These are phyloP conservation scores for Iberis pinnata DNA, from an alignment of 345 rosid genomes.

Conservation along the genomic window DNA sequence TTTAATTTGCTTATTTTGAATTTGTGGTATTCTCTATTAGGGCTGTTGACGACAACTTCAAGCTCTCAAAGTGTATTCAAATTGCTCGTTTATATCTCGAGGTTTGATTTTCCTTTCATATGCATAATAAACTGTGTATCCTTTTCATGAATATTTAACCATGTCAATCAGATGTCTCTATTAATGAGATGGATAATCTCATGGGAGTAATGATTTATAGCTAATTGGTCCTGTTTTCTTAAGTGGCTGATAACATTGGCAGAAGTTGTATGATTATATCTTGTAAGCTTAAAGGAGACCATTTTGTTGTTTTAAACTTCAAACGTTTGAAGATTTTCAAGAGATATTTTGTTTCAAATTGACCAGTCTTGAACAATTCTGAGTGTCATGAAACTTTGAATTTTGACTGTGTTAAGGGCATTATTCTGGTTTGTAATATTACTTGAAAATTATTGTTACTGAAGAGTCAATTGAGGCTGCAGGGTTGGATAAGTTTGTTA, in stretches of 20 bases:
- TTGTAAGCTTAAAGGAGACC: neutral
- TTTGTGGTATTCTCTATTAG: constrained; percentile 36
- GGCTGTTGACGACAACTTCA: constrained; percentile 78
- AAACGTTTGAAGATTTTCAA: neutral
- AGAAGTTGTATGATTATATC: neutral
- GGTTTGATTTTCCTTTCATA: constrained; percentile 40
- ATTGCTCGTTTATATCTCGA: constrained; percentile 93
- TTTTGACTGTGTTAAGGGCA: neutral
- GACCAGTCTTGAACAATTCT: too few relatives aligned
- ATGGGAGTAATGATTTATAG: neutral
- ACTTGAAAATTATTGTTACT: neutral
- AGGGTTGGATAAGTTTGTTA: neutral
- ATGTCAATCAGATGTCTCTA: neutral
- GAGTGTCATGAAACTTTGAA: neutral
- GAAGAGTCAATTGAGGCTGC: neutral
- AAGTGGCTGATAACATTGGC: neutral
- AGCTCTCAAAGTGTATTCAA: constrained; percentile 90
- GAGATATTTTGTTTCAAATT: neutral
- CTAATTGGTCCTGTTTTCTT: neutral
- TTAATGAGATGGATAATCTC: neutral
- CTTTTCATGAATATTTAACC: constrained; percentile 3
- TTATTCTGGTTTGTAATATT: neutral
- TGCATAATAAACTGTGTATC: neutral
- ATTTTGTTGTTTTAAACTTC: neutral
- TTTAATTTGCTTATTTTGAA: neutral